Percentiles rank a stretch among this genome's conserved stretches.
Conservation (phyloP, 1,284 basidiomycete species). For the Puccinia coronata region DNA sequence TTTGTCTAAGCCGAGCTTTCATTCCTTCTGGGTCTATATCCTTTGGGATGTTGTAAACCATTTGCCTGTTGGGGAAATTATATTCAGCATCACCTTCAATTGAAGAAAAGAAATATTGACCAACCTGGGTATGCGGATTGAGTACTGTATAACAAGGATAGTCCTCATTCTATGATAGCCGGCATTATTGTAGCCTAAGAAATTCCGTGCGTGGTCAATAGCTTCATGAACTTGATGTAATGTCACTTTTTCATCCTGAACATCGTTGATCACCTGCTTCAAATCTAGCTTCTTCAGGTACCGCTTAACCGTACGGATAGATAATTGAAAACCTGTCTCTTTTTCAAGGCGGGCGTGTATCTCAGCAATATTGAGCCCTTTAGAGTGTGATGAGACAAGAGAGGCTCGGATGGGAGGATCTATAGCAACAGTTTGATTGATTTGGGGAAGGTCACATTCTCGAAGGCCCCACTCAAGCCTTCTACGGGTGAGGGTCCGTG, state of each 20-base stretch:
- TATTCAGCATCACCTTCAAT: background rate
- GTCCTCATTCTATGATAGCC: background rate
- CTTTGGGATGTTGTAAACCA: background rate
- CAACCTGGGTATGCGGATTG: background rate
- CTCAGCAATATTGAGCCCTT: too few species aligned
- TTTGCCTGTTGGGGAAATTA: background rate
- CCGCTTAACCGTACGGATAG: background rate
- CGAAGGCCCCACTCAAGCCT: too few species aligned
- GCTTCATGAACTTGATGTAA: background rate
- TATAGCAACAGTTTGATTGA: too few species aligned
- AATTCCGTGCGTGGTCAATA: background rate
- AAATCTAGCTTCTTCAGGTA: background rate
- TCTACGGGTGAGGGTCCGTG: too few species aligned
- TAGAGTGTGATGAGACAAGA: too few species aligned
- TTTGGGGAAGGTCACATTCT: too few species aligned
- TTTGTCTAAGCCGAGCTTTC: background rate
- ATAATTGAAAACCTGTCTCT: too few species aligned
- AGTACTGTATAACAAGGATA: background rate
- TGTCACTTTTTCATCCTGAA: background rate
- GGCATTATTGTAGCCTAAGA: background rate
- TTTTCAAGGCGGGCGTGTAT: too few species aligned
- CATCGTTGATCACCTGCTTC: background rate
- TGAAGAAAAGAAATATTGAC: background rate
- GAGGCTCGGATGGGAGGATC: too few species aligned
- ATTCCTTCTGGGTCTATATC: slow-evolving; percentile 13